These are phyloP conservation scores for Solanum tarijense DNA, from an alignment of 257 asterid species.

Conservation along the genomic window DNA sequence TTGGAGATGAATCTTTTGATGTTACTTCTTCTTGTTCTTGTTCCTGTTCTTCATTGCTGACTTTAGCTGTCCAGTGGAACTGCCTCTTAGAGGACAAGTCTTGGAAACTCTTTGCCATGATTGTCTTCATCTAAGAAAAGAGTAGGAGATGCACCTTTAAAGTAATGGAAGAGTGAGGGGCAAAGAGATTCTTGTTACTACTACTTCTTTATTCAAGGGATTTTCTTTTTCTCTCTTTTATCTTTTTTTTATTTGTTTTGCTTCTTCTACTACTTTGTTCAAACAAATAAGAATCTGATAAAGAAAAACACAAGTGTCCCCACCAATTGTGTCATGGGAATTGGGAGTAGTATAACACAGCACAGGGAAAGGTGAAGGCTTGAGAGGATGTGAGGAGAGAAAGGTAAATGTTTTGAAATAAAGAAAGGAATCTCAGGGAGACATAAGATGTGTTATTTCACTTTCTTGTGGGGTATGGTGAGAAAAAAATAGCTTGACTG, in stretches of 20 bases:
- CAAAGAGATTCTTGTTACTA: slow-evolving; percentile 6
- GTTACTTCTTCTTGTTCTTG: slow-evolving; percentile 4
- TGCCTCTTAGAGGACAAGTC: slow-evolving; percentile 33
- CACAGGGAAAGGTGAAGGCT: not conserved
- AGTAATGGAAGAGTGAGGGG: slow-evolving; percentile 9
- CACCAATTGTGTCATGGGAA: not conserved
- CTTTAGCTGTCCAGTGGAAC: slow-evolving; percentile 50
- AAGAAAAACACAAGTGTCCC: slow-evolving; percentile 21
- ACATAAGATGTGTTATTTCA: slow-evolving; percentile 32
- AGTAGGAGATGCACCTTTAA: slow-evolving; percentile 7
- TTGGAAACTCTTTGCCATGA: slow-evolving; percentile 33
- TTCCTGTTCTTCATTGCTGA: slow-evolving; percentile 32
- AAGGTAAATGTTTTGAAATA: slow-evolving; percentile 9
- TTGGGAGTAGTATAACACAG: slow-evolving; percentile 1
- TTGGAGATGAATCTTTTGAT: not conserved
- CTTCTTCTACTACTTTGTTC: not conserved
- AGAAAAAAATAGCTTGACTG: slow-evolving; percentile 21
- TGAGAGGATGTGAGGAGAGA: slow-evolving; percentile 4
- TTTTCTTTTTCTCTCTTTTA: not conserved
- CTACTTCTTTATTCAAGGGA: slow-evolving; percentile 9
- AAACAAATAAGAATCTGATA: slow-evolving; percentile 1
- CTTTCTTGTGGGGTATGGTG: slow-evolving; percentile 39
- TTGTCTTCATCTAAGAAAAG: slow-evolving; percentile 29
- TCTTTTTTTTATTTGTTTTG: not conserved
- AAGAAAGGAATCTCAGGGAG: slow-evolving; percentile 42